Percentiles rank a stretch among this genome's conserved stretches.
phyloP scores from a whole-genome alignment of 2,329 filamentous ascomycete genomes.

The Ploettnerulaceae sp. region DNA sequence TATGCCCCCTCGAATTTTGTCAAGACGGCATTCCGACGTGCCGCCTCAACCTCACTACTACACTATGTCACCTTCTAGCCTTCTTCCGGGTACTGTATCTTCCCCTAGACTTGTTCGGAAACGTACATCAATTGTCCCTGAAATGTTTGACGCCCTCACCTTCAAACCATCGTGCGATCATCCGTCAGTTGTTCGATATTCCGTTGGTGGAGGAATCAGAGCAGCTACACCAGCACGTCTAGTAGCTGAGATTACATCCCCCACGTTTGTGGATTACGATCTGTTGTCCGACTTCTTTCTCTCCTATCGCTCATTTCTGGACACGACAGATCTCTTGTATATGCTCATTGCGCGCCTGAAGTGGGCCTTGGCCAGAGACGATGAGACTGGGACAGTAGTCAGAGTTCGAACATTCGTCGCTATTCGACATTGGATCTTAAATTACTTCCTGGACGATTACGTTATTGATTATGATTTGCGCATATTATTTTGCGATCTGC shows the following conservation, averaged over 20 bases:
- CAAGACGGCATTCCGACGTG: slow-evolving; percentile 32
- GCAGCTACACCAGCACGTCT: slow-evolving; percentile 88
- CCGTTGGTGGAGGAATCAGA: slow-evolving; percentile 67
- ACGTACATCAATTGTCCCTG: slow-evolving; percentile 53
- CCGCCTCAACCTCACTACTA: slow-evolving; percentile 26
- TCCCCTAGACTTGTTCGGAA: slow-evolving; percentile 20
- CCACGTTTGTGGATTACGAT: slow-evolving; percentile 93
- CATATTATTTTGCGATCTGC: slow-evolving; percentile 69
- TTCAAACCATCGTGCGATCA: slow-evolving; percentile 77
- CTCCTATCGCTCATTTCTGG: slow-evolving; percentile 84
- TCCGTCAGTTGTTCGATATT: slow-evolving; percentile 75
- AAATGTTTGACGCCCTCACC: slow-evolving; percentile 78
- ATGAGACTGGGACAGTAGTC: slow-evolving; percentile 89
- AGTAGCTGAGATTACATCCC: slow-evolving; percentile 93
- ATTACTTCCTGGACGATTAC: slow-evolving; percentile 96
- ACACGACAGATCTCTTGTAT: slow-evolving; percentile 68
- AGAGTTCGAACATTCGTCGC: slow-evolving; percentile 93
- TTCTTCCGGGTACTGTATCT: slow-evolving; percentile 12
- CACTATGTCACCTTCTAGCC: slow-evolving; percentile 14
- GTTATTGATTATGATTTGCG: slow-evolving; percentile 70
- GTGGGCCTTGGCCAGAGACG: slow-evolving; percentile 77
- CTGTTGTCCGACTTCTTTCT: slow-evolving; percentile 96
- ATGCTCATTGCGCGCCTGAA: slow-evolving; percentile 80
- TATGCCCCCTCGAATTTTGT: slow-evolving; percentile 24
- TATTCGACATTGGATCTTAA: slow-evolving; percentile 92